phyloP scores from a whole-genome alignment of 176 grass and related monocot species.

The Canna indica region DNA sequence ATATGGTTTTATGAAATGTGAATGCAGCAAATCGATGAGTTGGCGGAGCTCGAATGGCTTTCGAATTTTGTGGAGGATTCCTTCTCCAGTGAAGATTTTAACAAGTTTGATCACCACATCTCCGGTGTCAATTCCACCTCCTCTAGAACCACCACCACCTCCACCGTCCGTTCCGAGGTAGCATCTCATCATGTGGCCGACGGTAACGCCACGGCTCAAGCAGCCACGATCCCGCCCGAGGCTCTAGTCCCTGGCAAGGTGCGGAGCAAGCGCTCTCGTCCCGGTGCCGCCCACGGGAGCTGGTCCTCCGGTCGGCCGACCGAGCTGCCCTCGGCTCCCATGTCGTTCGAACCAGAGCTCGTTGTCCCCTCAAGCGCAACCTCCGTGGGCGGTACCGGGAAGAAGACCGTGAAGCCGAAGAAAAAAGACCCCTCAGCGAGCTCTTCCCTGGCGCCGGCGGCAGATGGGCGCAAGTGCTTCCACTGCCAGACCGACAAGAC shows the following conservation, averaged over 20 bases:
- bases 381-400: neutral
- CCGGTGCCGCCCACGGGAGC: constrained; percentile 26
- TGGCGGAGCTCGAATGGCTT: constrained; percentile 87
- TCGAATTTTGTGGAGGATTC: constrained; percentile 65
- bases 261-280: constrained; percentile 64
- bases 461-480: constrained; percentile 51
- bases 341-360: constrained; percentile 18
- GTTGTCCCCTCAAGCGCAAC: constrained; percentile 9
- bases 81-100: constrained; percentile 65
- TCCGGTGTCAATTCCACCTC: constrained; percentile 20
- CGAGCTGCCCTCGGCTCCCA: constrained; percentile 26
- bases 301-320: constrained; percentile 64
- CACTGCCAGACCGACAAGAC: constrained; percentile 98
- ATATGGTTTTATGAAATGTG: no score
- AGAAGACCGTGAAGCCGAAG: constrained; percentile 37
- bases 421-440: constrained; percentile 34
- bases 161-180: neutral
- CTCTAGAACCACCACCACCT: neutral
- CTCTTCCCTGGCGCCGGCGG: constrained; percentile 7
- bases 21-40: constrained; percentile 58
- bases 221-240: constrained; percentile 27
- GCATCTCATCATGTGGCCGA: neutral
- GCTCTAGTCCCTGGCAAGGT: constrained; percentile 39
- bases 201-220: neutral
- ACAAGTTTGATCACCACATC: constrained; percentile 78